Evolutionary conservation across 2,329 filamentous ascomycete genomes (phyloP).

Genomic region (Colletotrichum sp.): DNA sequence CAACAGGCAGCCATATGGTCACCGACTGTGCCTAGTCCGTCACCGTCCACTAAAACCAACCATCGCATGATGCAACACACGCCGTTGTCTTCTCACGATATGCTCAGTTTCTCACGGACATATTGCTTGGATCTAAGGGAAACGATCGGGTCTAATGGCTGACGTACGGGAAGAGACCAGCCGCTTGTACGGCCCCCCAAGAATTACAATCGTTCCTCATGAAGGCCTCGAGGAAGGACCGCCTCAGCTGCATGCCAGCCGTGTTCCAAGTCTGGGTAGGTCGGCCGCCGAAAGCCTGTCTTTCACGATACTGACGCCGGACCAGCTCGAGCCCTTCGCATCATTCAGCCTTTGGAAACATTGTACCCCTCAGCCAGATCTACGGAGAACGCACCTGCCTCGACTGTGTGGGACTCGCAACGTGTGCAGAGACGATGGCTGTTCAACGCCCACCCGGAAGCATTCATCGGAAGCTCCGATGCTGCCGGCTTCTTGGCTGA

Average conservation of each 20-base stretch:
- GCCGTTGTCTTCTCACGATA: conserved; percentile 14
- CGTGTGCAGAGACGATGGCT: conserved; percentile 53
- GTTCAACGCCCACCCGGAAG: conserved; percentile 54
- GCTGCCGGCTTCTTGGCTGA: conserved; percentile 38
- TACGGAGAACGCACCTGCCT: not conserved
- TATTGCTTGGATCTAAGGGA: conserved; percentile 13
- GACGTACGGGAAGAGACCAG: conserved; percentile 16
- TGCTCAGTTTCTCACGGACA: conserved; percentile 8
- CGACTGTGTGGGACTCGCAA: conserved; percentile 3
- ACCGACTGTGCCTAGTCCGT: not conserved
- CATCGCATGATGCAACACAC: conserved; percentile 17
- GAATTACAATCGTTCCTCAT: conserved; percentile 19
- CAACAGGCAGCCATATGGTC: not conserved
- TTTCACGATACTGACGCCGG: not conserved
- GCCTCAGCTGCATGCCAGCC: conserved; percentile 15
- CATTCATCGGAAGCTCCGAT: conserved; percentile 42
- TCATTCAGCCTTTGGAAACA: not conserved
- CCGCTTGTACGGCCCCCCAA: conserved; percentile 22
- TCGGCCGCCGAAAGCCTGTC: not conserved
- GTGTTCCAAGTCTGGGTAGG: conserved; percentile 15
- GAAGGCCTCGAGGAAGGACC: conserved; percentile 15
- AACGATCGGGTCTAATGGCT: conserved; percentile 18
- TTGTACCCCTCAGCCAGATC: conserved; percentile 4
- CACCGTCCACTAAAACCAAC: not conserved
- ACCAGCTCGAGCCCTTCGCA: not conserved